Percentiles rank a stretch among this genome's conserved stretches.
Conservation (phyloP, 176 grass and related monocot species). For the Rhynchospora pubera region DNA sequence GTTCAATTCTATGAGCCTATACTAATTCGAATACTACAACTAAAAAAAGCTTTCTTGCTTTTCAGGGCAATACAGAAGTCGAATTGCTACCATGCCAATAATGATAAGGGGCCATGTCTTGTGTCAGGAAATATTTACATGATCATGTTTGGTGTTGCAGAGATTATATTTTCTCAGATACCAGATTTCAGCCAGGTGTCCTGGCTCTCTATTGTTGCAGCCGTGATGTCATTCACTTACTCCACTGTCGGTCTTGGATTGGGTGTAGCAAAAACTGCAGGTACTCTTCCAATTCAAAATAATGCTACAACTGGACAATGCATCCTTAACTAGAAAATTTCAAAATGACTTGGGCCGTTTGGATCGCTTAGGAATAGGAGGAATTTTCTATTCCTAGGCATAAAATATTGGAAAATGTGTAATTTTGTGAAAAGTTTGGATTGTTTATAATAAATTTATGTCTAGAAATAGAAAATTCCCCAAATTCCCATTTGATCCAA, state of each 20-base stretch:
- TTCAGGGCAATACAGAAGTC: slow-evolving; percentile 45
- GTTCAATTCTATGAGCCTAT: not conserved
- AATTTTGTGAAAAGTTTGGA: too few relatives aligned
- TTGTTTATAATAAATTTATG: too few relatives aligned
- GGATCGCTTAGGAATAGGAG: too few relatives aligned
- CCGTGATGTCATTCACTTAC: slow-evolving; percentile 55
- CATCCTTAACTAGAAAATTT: not conserved
- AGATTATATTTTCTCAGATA: slow-evolving; percentile 54
- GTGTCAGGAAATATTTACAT: slow-evolving; percentile 46
- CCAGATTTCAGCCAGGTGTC: slow-evolving; percentile 52
- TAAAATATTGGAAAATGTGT: too few relatives aligned
- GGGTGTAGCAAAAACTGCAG: slow-evolving; percentile 35
- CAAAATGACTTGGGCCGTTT: too few relatives aligned
- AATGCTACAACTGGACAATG: not conserved
- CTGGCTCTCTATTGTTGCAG: slow-evolving; percentile 57
- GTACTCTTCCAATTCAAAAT: slow-evolving; percentile 22
- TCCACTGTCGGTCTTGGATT: slow-evolving; percentile 38
- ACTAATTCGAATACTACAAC: not conserved
- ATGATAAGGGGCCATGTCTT: slow-evolving; percentile 17
- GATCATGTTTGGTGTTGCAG: slow-evolving; percentile 39
- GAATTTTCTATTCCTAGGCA: too few relatives aligned
- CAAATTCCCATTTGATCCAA: too few relatives aligned
- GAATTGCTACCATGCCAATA: slow-evolving; percentile 36
- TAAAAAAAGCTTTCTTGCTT: not conserved
- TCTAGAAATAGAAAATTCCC: too few relatives aligned